phyloP scores from a whole-genome alignment of 1,284 basidiomycete species.

The Apiotrichum mycotoxinovorans region DNA sequence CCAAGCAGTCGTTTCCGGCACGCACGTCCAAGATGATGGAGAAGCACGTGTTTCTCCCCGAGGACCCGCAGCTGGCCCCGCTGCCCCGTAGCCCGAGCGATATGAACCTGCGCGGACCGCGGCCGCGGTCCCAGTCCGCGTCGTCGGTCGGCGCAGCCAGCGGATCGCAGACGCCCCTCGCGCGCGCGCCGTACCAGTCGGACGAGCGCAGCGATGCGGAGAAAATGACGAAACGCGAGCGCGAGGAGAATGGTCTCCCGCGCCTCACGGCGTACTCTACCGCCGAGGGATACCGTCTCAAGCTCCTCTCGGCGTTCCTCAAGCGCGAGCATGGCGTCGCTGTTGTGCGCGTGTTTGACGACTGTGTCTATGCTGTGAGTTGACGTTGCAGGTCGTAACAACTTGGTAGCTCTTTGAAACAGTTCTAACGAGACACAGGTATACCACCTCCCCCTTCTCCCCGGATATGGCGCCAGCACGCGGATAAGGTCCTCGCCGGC shows the following conservation, averaged over 20 bases:
- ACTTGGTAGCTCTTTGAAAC: too few species aligned
- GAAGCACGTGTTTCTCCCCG: slow-evolving; percentile 85
- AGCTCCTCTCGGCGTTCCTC: slow-evolving; percentile 70
- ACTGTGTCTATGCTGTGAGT: slow-evolving; percentile 84
- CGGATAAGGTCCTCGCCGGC: slow-evolving; percentile 78
- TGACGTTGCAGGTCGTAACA: not conserved
- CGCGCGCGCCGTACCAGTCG: not conserved
- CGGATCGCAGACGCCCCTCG: not conserved
- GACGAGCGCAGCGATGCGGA: slow-evolving; percentile 49
- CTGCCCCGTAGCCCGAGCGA: slow-evolving; percentile 51
- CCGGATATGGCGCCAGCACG: slow-evolving; percentile 80
- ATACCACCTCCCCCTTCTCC: slow-evolving; percentile 85
- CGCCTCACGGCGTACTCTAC: slow-evolving; percentile 83
- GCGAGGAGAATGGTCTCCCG: slow-evolving; percentile 69
- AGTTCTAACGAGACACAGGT: slow-evolving; percentile 55
- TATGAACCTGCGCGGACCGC: slow-evolving; percentile 21
- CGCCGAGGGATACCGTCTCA: slow-evolving; percentile 76
- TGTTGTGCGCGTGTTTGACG: slow-evolving; percentile 79
- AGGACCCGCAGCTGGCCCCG: slow-evolving; percentile 83
- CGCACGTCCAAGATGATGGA: slow-evolving; percentile 87
- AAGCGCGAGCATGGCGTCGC: slow-evolving; percentile 90
- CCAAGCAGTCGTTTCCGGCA: slow-evolving; percentile 54
- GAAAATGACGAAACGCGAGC: slow-evolving; percentile 62
- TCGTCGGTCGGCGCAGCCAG: not conserved
- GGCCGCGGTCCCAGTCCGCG: not conserved